phyloP scores from a whole-genome alignment of 306 rosid genomes.

The Lathyrus sativus region DNA sequence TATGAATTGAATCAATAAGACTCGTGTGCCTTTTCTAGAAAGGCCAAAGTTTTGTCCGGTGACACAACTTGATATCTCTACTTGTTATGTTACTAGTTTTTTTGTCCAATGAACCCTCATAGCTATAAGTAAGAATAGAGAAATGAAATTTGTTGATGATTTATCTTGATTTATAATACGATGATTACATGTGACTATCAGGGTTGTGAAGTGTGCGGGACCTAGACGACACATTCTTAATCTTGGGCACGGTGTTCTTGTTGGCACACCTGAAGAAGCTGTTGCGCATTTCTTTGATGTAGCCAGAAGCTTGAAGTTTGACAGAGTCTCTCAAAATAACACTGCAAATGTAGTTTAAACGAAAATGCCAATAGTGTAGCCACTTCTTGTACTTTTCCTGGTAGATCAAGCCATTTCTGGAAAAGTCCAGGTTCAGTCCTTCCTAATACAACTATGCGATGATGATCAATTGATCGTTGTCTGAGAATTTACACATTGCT shows the following conservation, averaged over 20 bases:
- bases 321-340: slow-evolving; percentile 49
- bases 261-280: slow-evolving; percentile 93
- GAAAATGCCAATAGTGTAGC: slow-evolving; percentile 19
- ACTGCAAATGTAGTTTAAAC: slow-evolving; percentile 55
- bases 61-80: not conserved
- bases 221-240: slow-evolving; percentile 91
- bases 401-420: slow-evolving; percentile 32
- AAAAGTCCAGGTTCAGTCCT: slow-evolving; percentile 37
- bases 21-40: not conserved
- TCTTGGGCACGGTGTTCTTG: slow-evolving; percentile 95
- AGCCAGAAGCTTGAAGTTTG: slow-evolving; percentile 77
- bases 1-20: slow-evolving; percentile 2
- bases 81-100: slow-evolving; percentile 10
- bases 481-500: slow-evolving; percentile 39
- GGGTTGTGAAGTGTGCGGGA: slow-evolving; percentile 95
- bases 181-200: slow-evolving; percentile 49
- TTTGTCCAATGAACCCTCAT: slow-evolving; percentile 22
- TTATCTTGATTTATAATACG: slow-evolving; percentile 9
- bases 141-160: slow-evolving; percentile 7
- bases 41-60: slow-evolving; percentile 4
- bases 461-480: slow-evolving; percentile 37
- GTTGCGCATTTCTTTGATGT: slow-evolving; percentile 97
- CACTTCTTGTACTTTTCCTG: slow-evolving; percentile 28
- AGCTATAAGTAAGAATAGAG: slow-evolving; percentile 1
- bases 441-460: slow-evolving; percentile 29